These are phyloP conservation scores for Suillus cothurnatus DNA, from an alignment of 768 basidiomycete genomes.

Conservation along the genomic window DNA sequence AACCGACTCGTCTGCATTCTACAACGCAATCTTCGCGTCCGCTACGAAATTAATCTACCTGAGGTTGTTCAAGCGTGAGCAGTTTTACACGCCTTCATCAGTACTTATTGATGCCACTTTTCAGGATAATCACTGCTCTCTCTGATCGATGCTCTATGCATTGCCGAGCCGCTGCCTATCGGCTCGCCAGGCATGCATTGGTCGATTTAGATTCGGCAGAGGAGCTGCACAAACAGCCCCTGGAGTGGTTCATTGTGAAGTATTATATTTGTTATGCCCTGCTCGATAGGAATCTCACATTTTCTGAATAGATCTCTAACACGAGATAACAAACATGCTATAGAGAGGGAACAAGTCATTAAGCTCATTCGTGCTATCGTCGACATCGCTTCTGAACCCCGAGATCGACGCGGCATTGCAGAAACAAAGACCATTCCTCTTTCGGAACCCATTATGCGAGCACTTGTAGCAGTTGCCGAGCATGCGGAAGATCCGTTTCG, in stretches of 20 bases:
- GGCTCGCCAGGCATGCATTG: conserved; percentile 76
- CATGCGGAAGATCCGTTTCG: conserved; percentile 89
- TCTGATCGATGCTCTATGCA: conserved; percentile 74
- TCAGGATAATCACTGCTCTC: conserved; percentile 76
- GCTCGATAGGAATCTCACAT: conserved; percentile 18
- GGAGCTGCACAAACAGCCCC: conserved; percentile 57
- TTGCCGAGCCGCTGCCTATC: conserved; percentile 80
- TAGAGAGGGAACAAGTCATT: conserved; percentile 91
- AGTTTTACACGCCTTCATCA: conserved; percentile 3
- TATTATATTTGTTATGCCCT: conserved; percentile 35
- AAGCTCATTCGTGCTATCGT: conserved; percentile 85
- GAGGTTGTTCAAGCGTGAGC: conserved; percentile 80
- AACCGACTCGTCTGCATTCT: conserved; percentile 63
- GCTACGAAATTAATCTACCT: conserved; percentile 69
- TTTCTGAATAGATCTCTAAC: conserved; percentile 64
- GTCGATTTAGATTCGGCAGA: conserved; percentile 75
- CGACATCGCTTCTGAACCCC: conserved; percentile 67
- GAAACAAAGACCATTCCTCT: conserved; percentile 56
- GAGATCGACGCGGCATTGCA: conserved; percentile 40
- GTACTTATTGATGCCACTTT: conserved; percentile 10
- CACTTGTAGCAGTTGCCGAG: conserved; percentile 92
- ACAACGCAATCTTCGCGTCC: conserved; percentile 71
- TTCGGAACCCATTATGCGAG: conserved; percentile 79
- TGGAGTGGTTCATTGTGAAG: conserved; percentile 95
- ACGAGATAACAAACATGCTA: conserved; percentile 78